Base-by-base conservation (phyloP, 1,139 yeast species). In the Suzukiozyma palmioleophila region DNA sequence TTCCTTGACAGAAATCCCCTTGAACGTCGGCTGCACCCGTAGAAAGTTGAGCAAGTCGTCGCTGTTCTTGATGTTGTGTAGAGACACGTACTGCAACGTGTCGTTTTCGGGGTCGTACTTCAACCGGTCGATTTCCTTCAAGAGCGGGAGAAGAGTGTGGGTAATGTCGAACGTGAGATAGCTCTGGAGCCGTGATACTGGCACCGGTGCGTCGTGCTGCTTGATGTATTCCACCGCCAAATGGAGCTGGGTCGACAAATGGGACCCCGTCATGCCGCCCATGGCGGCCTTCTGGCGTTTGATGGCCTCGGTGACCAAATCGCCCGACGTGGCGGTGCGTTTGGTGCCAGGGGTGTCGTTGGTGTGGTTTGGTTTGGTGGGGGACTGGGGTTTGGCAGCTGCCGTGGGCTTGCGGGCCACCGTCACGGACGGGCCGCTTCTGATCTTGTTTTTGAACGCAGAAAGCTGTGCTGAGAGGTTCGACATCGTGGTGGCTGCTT, bases 151-250 rank as follows among this genome's bases (percentile, higher is more conserved):
- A 46, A 90, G 64, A 27, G 81, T 65, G 30, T 60, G 77, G 10
- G 71, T 52, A 22, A 69, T 62, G 45, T 69, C 75, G 47, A 69
- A 56, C 53, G 79, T 50, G 49, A 88, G 62, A 50, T 83, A 79
- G 33, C 75, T 70, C 46, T 81, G 80, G 32, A 87, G 62, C 37
- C 80, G 81, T 22, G 68, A 66, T 8, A 87, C 74, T 4, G 79
- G 63, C 1, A 89, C 80, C 0, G 96, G 88, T 24, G 73, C 64
- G 48, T 84, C 95, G 45, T 79, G 77, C 45, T 70, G 71, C 56
- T 76, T 79, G 45, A 92, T 81, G 56, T 81, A 86, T 56, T 90
- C 97, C 13, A 92, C 94, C 1, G 97, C 97, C 55, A 87, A 77
- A 46, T 84, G 81, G 43, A 88, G 66, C 58, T 85, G 88, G 0